Evolutionary conservation across 2,329 filamentous ascomycete genomes (phyloP).

Genomic region (Lachnellula arida): DNA sequence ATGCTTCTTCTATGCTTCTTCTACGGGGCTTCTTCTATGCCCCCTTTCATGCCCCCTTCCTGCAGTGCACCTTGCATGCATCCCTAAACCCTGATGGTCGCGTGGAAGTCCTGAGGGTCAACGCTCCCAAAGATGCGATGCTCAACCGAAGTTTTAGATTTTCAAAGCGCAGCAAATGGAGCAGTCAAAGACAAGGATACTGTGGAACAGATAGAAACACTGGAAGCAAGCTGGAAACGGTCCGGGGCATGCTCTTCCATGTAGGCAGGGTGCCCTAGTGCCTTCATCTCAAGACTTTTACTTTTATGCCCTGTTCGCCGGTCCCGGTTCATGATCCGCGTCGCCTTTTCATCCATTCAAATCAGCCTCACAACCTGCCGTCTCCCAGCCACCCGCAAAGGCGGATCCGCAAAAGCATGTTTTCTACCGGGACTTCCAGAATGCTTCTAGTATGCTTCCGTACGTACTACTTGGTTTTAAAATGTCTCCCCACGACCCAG

Average conservation of each 20-base stretch:
- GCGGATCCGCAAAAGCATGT: background rate
- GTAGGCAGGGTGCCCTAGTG: background rate
- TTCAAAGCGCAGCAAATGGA: background rate
- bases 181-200: conserved; percentile 1
- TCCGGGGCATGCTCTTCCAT: background rate
- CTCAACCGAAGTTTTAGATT: background rate
- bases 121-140: background rate
- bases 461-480: background rate
- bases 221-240: conserved; percentile 7
- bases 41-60: conserved; percentile 1
- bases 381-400: background rate
- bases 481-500: background rate
- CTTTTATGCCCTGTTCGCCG: background rate
- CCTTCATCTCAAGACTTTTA: conserved; percentile 1
- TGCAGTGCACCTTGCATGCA: background rate
- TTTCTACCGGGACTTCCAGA: background rate
- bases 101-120: conserved; percentile 6
- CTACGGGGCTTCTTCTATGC: background rate
- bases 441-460: background rate
- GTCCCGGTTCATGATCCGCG: background rate
- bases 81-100: conserved; percentile 5
- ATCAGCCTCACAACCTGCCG: conserved; percentile 1
- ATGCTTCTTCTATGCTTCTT: background rate
- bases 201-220: conserved; percentile 11
- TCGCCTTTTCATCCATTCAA: background rate